Evolutionary conservation across 192 early-diverging fungal species (phyloP).

Genomic region (Funneliformis geosporum): DNA sequence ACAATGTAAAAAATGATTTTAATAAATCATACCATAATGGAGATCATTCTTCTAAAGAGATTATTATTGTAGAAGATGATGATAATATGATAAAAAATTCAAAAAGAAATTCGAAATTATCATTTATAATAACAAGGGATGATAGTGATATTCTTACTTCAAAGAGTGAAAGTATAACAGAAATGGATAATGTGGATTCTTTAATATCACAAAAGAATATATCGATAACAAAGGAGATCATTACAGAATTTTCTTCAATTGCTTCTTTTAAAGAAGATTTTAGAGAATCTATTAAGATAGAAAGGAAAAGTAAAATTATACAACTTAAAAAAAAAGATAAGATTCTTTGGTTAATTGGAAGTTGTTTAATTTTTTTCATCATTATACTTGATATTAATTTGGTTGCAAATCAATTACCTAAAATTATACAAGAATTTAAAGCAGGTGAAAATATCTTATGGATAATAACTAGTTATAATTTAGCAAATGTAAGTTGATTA

Average conservation of each 20-base stretch:
- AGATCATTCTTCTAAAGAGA: background rate
- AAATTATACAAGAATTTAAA: conserved; percentile 60
- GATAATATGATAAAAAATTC: background rate
- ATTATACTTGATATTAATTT: conserved; percentile 62
- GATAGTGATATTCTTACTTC: background rate
- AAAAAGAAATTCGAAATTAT: conserved; percentile 14
- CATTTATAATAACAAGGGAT: background rate
- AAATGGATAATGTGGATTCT: background rate
- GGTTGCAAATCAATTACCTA: conserved; percentile 61
- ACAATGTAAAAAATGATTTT: background rate
- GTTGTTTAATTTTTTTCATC: conserved; percentile 55
- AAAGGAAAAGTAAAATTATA: background rate
- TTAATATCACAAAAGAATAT: background rate
- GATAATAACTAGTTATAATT: conserved; percentile 69
- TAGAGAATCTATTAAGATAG: background rate
- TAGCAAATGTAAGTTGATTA: conserved; percentile 15
- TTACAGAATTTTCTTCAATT: background rate
- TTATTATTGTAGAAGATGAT: background rate
- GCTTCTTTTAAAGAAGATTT: background rate
- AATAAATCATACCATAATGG: background rate
- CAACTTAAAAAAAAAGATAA: background rate
- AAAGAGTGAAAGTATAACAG: conserved; percentile 16
- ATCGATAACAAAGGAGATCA: background rate
- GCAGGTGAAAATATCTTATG: conserved; percentile 67
- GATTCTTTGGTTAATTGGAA: background rate